Evolutionary conservation across 2,329 filamentous ascomycete species (phyloP).

Genomic region (Clonostachys solani): DNA sequence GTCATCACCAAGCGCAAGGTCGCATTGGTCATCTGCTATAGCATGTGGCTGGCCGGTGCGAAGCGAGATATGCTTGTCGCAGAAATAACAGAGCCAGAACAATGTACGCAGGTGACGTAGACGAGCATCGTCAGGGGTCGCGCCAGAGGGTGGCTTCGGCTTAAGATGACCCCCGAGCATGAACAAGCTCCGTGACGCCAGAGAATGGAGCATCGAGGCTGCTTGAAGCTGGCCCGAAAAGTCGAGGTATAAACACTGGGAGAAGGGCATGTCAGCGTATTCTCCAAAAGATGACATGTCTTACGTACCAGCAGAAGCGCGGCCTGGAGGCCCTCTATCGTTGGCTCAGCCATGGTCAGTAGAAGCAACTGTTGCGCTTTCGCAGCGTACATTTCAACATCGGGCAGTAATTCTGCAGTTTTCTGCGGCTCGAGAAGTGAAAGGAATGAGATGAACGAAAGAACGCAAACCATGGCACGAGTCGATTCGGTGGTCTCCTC

Average conservation of each 20-base stretch:
- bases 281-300: too few relatives aligned
- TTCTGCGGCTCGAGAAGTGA: constrained; percentile 1
- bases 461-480: constrained; percentile 31
- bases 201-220: constrained; percentile 26
- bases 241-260: too few relatives aligned
- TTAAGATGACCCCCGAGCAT: constrained; percentile 33
- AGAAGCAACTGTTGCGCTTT: constrained; percentile 14
- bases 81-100: constrained; percentile 18
- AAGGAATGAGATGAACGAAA: constrained; percentile 34
- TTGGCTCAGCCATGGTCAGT: constrained; percentile 7
- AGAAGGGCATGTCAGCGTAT: too few relatives aligned
- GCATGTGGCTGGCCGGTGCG: constrained; percentile 13
- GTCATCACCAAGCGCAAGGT: constrained; percentile 35
- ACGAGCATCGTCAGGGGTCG: not conserved
- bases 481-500: constrained; percentile 12
- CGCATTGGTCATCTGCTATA: constrained; percentile 40
- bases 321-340: constrained; percentile 29
- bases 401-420: not conserved
- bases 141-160: not conserved
- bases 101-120: constrained; percentile 5
- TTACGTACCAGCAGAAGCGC: constrained; percentile 33
- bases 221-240: constrained; percentile 17
- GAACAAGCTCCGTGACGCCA: constrained; percentile 35
- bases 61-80: constrained; percentile 17
- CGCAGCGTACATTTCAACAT: not conserved